phyloP scores from a whole-genome alignment of 164 flowering plant genomes.

The Nelumbo lutea region DNA sequence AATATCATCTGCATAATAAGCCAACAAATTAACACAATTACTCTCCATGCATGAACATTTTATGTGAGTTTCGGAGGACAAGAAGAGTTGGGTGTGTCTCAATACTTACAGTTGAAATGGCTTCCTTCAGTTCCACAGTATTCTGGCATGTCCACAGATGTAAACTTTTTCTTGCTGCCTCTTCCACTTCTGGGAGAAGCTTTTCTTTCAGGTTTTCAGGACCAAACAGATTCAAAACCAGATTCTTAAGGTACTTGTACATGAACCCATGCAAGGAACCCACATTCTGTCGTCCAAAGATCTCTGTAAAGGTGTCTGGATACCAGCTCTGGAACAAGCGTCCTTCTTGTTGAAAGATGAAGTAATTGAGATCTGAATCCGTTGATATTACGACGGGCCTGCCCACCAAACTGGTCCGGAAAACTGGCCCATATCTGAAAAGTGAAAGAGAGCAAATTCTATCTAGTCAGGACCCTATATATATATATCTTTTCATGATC shows the following conservation, averaged over 20 bases:
- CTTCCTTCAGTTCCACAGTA: slow-evolving; percentile 30
- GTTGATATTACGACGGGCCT: slow-evolving; percentile 33
- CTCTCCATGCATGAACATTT: slow-evolving; percentile 3
- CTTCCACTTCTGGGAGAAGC: slow-evolving; percentile 31
- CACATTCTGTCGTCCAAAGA: slow-evolving; percentile 27
- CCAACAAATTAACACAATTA: background rate
- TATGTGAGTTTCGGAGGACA: background rate
- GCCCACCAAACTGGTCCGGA: slow-evolving; percentile 33
- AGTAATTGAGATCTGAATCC: slow-evolving; percentile 33
- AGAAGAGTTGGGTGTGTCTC: background rate
- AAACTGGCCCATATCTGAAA: slow-evolving; percentile 33
- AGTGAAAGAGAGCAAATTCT: too few relatives aligned
- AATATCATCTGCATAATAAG: slow-evolving; percentile 34
- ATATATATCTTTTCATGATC: too few relatives aligned
- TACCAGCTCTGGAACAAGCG: slow-evolving; percentile 36
- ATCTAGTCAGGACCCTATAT: too few relatives aligned
- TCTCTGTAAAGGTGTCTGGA: slow-evolving; percentile 31
- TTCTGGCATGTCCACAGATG: slow-evolving; percentile 21
- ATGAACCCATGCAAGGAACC: slow-evolving; percentile 32
- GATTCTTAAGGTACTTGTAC: slow-evolving; percentile 39
- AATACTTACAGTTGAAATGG: slow-evolving; percentile 28
- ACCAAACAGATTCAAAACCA: slow-evolving; percentile 35
- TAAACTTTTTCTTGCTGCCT: slow-evolving; percentile 14
- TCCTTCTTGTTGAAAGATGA: slow-evolving; percentile 41
- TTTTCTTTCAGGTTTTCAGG: slow-evolving; percentile 32